phyloP scores from a whole-genome alignment of 2,329 filamentous ascomycete species.

The Aureobasidium sp. region DNA sequence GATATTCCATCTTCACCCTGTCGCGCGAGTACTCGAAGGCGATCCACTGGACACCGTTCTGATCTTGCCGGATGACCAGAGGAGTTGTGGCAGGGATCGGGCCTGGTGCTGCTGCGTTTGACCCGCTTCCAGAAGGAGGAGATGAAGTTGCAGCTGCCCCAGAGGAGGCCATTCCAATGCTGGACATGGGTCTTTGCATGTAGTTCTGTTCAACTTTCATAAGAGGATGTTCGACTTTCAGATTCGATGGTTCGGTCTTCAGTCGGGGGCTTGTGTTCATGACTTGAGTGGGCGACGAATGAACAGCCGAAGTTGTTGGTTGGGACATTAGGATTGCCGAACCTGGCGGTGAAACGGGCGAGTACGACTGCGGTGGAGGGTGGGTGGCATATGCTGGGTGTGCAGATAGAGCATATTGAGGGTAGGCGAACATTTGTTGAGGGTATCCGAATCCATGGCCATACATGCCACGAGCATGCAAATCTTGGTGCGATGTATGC shows the following conservation, averaged over 20 bases:
- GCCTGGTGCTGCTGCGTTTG: slow-evolving; percentile 84
- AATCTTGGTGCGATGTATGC: slow-evolving; percentile 84
- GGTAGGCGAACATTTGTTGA: slow-evolving; percentile 69
- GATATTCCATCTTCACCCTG: slow-evolving; percentile 98
- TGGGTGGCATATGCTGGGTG: slow-evolving; percentile 50
- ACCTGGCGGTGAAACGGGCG: slow-evolving; percentile 43
- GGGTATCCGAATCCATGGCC: slow-evolving; percentile 68
- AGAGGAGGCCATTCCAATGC: slow-evolving; percentile 20
- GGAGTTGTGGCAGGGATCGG: slow-evolving; percentile 96
- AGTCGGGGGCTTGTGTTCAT: slow-evolving; percentile 53
- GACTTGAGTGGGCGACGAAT: slow-evolving; percentile 35
- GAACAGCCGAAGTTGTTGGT: slow-evolving; percentile 27
- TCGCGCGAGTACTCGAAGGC: slow-evolving; percentile 97
- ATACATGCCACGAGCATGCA: slow-evolving; percentile 75
- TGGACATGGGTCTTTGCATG: slow-evolving; percentile 50
- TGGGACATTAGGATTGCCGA: slow-evolving; percentile 47
- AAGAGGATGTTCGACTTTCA: not conserved
- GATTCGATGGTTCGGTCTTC: slow-evolving; percentile 26
- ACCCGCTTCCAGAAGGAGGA: slow-evolving; percentile 37
- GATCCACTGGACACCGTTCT: slow-evolving; percentile 97
- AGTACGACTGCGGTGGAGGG: slow-evolving; percentile 41
- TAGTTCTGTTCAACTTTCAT: slow-evolving; percentile 28
- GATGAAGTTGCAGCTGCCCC: slow-evolving; percentile 12
- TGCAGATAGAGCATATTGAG: slow-evolving; percentile 43
- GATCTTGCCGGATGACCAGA: slow-evolving; percentile 85